Conservation (phyloP, 2,329 filamentous ascomycete species). For the Annulohypoxylon truncatum region DNA sequence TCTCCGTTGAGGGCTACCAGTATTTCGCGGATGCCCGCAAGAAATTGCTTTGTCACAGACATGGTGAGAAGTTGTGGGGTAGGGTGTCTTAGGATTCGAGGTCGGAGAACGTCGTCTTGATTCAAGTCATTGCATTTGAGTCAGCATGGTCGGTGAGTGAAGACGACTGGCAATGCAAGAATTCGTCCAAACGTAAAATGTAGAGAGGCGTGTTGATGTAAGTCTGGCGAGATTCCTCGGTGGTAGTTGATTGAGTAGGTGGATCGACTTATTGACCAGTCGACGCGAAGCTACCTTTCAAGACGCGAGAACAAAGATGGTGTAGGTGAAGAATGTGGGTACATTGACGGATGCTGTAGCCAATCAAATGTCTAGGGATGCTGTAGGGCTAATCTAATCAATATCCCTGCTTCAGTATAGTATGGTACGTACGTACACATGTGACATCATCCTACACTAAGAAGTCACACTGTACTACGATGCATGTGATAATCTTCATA, state of each 20-base stretch:
- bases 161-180: neutral
- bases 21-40: conserved; percentile 70
- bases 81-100: neutral
- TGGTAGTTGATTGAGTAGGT: neutral
- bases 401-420: neutral
- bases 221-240: neutral
- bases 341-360: neutral
- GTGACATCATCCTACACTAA: conserved; percentile 30
- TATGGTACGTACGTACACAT: neutral
- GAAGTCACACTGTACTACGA: neutral
- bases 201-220: neutral
- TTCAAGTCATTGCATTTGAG: conserved; percentile 20
- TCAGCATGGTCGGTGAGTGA: neutral
- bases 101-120: conserved; percentile 1
- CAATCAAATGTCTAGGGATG: conserved; percentile 15
- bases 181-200: neutral
- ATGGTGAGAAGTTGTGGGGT: conserved; percentile 55
- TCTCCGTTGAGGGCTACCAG: conserved; percentile 73
- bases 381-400: conserved; percentile 13
- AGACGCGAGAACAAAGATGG: neutral
- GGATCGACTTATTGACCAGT: neutral
- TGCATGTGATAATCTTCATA: conserved; percentile 10
- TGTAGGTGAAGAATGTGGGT: conserved; percentile 11
- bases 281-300: neutral
- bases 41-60: conserved; percentile 75